These are phyloP conservation scores for Tetracentron sinense DNA, from an alignment of 164 flowering plant genomes.

Conservation along the genomic window DNA sequence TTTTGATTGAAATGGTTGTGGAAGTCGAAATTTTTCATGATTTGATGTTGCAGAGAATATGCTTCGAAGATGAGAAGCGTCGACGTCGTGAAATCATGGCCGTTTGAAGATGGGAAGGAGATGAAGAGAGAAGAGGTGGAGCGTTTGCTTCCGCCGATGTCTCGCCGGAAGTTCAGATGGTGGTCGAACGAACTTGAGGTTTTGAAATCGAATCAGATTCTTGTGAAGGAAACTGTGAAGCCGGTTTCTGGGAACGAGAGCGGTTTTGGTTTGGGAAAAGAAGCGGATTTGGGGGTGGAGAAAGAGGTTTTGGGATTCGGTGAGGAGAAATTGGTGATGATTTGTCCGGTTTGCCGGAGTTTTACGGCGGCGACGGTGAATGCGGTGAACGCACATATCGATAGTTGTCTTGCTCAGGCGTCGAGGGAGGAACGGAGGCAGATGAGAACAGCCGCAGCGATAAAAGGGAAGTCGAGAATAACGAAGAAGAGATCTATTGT, in stretches of 20 bases:
- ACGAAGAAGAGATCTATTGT: slow-evolving; percentile 61
- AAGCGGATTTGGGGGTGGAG: too few relatives aligned
- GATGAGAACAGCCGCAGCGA: slow-evolving; percentile 11
- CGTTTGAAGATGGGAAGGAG: slow-evolving; percentile 30
- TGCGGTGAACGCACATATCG: slow-evolving; percentile 35
- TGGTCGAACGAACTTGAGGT: slow-evolving; percentile 45
- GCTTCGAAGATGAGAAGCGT: slow-evolving; percentile 46
- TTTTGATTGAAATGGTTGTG: not conserved
- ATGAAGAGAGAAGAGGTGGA: slow-evolving; percentile 7
- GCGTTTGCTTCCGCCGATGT: slow-evolving; percentile 46
- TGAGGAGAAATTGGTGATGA: slow-evolving; percentile 20
- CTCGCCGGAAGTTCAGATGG: slow-evolving; percentile 44
- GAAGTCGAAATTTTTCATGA: too few relatives aligned
- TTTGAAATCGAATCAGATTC: not conserved
- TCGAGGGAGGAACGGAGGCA: slow-evolving; percentile 20
- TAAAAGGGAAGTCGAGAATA: slow-evolving; percentile 20
- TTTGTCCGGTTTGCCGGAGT: slow-evolving; percentile 38
- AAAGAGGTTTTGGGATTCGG: not conserved
- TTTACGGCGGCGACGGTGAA: slow-evolving; percentile 31
- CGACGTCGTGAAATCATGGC: slow-evolving; percentile 53
- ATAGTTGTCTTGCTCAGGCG: slow-evolving; percentile 27
- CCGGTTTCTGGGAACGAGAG: not conserved
- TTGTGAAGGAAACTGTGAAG: not conserved
- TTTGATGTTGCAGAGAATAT: slow-evolving; percentile 38
- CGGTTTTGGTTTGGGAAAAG: slow-evolving; percentile 1